Evolutionary conservation across 2,329 filamentous ascomycete species (phyloP).

Genomic region (Davidsoniella eucalypti): DNA sequence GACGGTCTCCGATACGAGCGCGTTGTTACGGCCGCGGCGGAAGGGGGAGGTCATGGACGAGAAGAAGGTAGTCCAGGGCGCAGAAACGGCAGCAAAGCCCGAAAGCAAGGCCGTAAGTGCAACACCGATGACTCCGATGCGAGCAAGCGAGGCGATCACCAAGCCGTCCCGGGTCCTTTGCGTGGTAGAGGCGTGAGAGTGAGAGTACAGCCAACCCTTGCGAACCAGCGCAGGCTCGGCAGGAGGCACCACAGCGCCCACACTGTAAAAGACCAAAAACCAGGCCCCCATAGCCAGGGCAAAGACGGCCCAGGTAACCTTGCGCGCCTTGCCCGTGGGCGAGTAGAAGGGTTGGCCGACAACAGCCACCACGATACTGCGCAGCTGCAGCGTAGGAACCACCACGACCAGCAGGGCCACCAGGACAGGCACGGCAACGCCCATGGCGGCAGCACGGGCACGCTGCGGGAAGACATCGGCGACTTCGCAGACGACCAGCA

Average conservation of each 20-base stretch:
- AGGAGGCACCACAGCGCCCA: constrained; percentile 45
- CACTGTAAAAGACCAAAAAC: constrained; percentile 61
- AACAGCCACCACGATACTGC: constrained; percentile 37
- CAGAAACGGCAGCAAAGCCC: constrained; percentile 76
- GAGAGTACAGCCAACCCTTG: constrained; percentile 8
- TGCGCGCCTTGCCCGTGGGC: constrained; percentile 3
- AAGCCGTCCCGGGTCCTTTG: constrained; percentile 18
- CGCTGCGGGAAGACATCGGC: constrained; percentile 53
- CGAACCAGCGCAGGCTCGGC: constrained; percentile 15
- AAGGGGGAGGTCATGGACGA: constrained; percentile 29
- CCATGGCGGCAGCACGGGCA: constrained; percentile 51
- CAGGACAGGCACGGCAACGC: constrained; percentile 52
- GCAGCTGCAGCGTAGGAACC: constrained; percentile 65
- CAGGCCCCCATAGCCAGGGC: constrained; percentile 45
- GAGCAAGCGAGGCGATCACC: constrained; percentile 40
- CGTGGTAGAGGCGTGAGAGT: constrained; percentile 10
- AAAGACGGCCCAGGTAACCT: constrained; percentile 43
- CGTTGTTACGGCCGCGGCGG: constrained; percentile 21
- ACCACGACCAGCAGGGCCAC: constrained; percentile 56
- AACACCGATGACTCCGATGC: constrained; percentile 73
- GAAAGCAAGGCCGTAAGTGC: constrained; percentile 76
- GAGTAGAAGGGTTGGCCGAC: constrained; percentile 42
- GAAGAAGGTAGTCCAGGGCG: constrained; percentile 70
- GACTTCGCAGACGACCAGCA: constrained; percentile 73
- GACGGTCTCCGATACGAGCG: constrained; percentile 55